Conservation (phyloP, 2,329 filamentous ascomycete genomes). For the Diaporthe citrichinensis region DNA sequence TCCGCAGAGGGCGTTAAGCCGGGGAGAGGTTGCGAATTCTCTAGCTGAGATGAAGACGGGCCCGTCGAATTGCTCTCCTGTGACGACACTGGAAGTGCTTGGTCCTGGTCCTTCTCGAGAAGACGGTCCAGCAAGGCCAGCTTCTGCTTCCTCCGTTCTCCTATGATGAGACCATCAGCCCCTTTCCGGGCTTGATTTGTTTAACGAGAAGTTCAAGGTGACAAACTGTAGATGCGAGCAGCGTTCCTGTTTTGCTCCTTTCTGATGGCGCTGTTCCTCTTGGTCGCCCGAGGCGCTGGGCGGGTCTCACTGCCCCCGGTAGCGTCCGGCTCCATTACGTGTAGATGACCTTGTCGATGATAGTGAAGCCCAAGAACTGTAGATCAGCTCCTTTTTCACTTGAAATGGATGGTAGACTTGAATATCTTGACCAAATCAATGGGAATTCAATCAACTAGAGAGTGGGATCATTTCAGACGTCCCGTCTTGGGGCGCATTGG, state of each 20-base stretch:
- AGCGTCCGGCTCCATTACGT: neutral
- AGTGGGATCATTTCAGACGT: neutral
- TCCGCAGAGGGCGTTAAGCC: neutral
- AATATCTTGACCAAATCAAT: neutral
- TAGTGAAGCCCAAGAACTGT: neutral
- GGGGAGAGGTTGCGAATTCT: neutral
- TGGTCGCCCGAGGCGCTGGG: neutral
- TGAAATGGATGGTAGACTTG: neutral
- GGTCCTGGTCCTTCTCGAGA: conserved; percentile 47
- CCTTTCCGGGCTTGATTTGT: neutral
- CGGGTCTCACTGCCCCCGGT: neutral
- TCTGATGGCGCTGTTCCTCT: conserved; percentile 44
- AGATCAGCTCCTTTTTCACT: neutral
- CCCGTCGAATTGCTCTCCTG: neutral
- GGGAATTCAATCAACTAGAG: neutral
- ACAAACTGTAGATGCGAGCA: conserved; percentile 46
- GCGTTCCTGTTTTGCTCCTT: conserved; percentile 47
- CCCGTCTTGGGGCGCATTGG: neutral
- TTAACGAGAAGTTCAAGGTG: neutral
- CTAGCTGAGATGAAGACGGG: neutral
- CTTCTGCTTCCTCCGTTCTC: conserved; percentile 60
- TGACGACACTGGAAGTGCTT: conserved; percentile 3
- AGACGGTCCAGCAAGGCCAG: conserved; percentile 57
- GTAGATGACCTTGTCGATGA: neutral
- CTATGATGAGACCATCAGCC: conserved; percentile 47